Evolutionary conservation across 2,329 filamentous ascomycete genomes (phyloP).

Genomic region (Pseudogymnoascus sp.): DNA sequence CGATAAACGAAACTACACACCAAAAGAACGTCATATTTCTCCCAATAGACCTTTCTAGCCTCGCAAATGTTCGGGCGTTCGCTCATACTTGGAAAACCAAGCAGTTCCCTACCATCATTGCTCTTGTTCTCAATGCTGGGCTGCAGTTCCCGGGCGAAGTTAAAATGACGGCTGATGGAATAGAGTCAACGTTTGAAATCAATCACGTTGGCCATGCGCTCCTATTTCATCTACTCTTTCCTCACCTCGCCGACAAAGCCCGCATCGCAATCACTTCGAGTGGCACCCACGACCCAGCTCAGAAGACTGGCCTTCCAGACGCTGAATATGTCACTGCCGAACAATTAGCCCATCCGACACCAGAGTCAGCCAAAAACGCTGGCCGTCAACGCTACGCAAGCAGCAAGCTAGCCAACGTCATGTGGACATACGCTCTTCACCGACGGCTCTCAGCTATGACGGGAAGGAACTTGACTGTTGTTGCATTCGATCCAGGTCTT

Average conservation of each 20-base stretch:
- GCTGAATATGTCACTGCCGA: conserved; percentile 38
- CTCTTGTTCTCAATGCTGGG: conserved; percentile 42
- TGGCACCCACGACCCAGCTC: conserved; percentile 41
- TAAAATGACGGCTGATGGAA: conserved; percentile 32
- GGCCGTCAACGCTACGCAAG: conserved; percentile 38
- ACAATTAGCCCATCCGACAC: conserved; percentile 36
- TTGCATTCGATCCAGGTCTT: conserved; percentile 40
- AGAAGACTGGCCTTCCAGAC: conserved; percentile 36
- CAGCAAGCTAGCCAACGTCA: conserved; percentile 41
- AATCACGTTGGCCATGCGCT: conserved; percentile 45
- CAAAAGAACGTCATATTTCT: conserved; percentile 37
- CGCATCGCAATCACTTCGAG: conserved; percentile 40
- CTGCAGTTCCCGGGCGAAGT: conserved; percentile 36
- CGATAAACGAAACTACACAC: conserved; percentile 36
- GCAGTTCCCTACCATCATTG: conserved; percentile 35
- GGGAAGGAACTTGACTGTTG: conserved; percentile 33
- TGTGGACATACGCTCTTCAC: conserved; percentile 42
- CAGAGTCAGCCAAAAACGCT: conserved; percentile 22
- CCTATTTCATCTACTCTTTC: conserved; percentile 40
- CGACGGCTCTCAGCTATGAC: conserved; percentile 26
- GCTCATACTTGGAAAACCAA: conserved; percentile 30
- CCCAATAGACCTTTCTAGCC: conserved; percentile 37
- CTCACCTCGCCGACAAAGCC: conserved; percentile 32
- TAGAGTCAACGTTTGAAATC: conserved; percentile 43
- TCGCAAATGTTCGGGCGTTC: conserved; percentile 36